Evolutionary conservation across 139 green algal genomes (phyloP).

Genomic region (Chlamydomonas asymmetrica): DNA sequence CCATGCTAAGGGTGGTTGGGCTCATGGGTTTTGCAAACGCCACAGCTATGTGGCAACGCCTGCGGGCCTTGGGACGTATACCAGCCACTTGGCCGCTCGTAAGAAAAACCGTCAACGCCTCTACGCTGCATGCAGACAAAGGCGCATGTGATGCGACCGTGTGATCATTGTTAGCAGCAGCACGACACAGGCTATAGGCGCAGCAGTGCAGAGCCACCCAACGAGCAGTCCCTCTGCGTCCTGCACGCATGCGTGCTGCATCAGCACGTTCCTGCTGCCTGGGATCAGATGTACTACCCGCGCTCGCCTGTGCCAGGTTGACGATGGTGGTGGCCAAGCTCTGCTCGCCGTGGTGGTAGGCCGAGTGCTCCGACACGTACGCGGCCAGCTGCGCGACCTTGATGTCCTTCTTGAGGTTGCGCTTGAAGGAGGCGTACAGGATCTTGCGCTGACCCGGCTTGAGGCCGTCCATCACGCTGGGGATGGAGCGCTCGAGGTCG

Average conservation of each 20-base stretch:
- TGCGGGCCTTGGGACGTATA: too few species aligned
- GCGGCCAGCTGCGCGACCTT: conserved; percentile 95
- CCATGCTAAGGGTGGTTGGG: too few species aligned
- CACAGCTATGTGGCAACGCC: too few species aligned
- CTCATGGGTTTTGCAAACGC: too few species aligned
- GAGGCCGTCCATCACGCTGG: conserved; percentile 93
- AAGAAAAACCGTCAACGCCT: too few species aligned
- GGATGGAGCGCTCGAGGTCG: conserved; percentile 97
- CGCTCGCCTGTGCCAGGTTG: conserved; percentile 47
- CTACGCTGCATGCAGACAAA: too few species aligned
- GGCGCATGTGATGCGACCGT: too few species aligned
- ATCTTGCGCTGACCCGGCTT: conserved; percentile 99
- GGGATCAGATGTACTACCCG: conserved; percentile 98
- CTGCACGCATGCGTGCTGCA: conserved; percentile 81
- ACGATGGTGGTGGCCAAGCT: conserved; percentile 74
- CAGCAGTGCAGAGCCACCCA: too few species aligned
- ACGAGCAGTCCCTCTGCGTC: too few species aligned
- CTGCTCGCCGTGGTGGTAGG: conserved; percentile 98
- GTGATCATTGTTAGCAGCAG: too few species aligned
- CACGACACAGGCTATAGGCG: too few species aligned
- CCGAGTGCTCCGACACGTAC: conserved; percentile 95
- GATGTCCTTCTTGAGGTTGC: conserved; percentile 90
- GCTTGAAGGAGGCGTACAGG: conserved; percentile 96
- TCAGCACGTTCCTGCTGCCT: conserved; percentile 98
- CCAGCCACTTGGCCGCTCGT: too few species aligned